Conservation (phyloP, 164 flowering plant species). For the Dillenia suffruticosa region DNA sequence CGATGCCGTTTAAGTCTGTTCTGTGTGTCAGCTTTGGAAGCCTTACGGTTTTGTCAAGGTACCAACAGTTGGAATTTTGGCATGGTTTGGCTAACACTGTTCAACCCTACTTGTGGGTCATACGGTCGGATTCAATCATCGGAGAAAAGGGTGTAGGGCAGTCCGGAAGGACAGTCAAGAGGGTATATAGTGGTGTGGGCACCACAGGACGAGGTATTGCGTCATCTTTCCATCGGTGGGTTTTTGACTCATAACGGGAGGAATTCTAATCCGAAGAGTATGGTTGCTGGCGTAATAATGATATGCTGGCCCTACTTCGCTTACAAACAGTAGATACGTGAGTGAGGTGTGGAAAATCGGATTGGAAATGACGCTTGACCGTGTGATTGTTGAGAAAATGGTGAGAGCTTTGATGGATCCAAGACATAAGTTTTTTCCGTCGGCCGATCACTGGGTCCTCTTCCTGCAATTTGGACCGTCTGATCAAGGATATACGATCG, state of each 20-base stretch:
- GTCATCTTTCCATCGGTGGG: constrained; percentile 28
- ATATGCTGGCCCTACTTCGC: constrained; percentile 24
- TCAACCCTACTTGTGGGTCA: constrained; percentile 45
- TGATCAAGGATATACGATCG: constrained; percentile 23
- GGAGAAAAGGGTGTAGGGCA: constrained; percentile 5
- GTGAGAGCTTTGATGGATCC: constrained; percentile 30
- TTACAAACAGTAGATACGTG: constrained; percentile 18
- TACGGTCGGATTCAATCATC: constrained; percentile 23
- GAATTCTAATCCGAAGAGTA: constrained; percentile 29
- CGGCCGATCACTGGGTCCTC: constrained; percentile 24
- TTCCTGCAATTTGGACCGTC: constrained; percentile 16
- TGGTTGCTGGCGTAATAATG: constrained; percentile 23
- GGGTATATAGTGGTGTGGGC: constrained; percentile 29
- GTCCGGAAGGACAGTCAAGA: constrained; percentile 14
- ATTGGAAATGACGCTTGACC: constrained; percentile 25
- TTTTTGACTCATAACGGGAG: constrained; percentile 31
- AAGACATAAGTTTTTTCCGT: constrained; percentile 15
- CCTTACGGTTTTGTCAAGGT: constrained; percentile 9
- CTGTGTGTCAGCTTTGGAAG: constrained; percentile 67
- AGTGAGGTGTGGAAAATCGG: constrained; percentile 25
- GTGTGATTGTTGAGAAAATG: constrained; percentile 20
- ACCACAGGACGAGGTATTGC: constrained; percentile 25
- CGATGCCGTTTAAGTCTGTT: constrained; percentile 35
- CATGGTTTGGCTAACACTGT: constrained; percentile 41
- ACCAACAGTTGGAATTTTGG: constrained; percentile 42